These are phyloP conservation scores for Penicillium sp. DNA, from an alignment of 2,329 filamentous ascomycete species.

Conservation along the genomic window DNA sequence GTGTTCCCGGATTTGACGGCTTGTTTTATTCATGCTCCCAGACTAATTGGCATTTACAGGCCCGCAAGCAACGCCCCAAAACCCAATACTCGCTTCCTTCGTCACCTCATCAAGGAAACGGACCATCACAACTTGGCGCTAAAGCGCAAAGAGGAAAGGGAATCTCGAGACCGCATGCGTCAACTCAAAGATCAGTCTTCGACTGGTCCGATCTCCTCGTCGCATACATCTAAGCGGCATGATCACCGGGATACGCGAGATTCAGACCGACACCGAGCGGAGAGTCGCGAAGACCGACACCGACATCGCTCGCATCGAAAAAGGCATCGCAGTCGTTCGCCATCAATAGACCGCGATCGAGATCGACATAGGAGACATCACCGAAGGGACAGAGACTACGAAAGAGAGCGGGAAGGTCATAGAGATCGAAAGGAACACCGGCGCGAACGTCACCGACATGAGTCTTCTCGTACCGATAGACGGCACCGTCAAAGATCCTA, in stretches of 20 bases:
- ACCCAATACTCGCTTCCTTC: conserved; percentile 85
- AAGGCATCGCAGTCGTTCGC: conserved; percentile 26
- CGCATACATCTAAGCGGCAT: conserved; percentile 36
- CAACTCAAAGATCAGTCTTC: conserved; percentile 46
- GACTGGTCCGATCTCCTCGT: conserved; percentile 15
- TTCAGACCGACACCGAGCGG: conserved; percentile 19
- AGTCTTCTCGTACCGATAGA: conserved; percentile 11
- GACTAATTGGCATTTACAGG: conserved; percentile 38
- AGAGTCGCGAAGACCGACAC: conserved; percentile 20
- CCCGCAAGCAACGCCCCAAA: conserved; percentile 65
- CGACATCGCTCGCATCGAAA: conserved; percentile 25
- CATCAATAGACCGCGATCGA: conserved; percentile 9
- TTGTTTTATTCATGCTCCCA: neutral
- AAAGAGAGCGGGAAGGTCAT: conserved; percentile 14
- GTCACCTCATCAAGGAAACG: conserved; percentile 80
- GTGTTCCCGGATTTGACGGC: conserved; percentile 16
- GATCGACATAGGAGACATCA: conserved; percentile 22
- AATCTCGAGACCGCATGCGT: conserved; percentile 65
- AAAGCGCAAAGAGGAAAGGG: conserved; percentile 74
- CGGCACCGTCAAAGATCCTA: conserved; percentile 15
- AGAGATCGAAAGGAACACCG: too few species aligned
- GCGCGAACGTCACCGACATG: conserved; percentile 11
- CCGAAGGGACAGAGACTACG: conserved; percentile 21
- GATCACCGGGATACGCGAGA: conserved; percentile 16
- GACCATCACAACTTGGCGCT: conserved; percentile 84